Percentiles rank a stretch among this genome's conserved stretches.
These are phyloP conservation scores for Candida tibetensis DNA, from an alignment of 805 yeast genomes.

Conservation along the genomic window DNA sequence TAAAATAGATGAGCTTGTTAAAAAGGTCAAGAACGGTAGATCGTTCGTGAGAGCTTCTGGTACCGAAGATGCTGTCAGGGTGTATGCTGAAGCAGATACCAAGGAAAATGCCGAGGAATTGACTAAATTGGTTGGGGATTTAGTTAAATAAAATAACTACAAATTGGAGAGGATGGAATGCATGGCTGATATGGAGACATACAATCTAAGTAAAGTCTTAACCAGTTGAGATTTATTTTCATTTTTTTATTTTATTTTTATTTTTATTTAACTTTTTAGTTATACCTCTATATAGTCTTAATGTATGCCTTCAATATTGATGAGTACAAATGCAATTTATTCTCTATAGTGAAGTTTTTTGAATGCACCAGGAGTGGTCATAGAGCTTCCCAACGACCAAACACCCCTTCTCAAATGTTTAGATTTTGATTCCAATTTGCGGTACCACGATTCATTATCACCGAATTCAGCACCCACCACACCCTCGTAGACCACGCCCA, in stretches of 20 bases:
- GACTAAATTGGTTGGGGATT: slow-evolving; percentile 25
- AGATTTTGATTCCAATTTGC: slow-evolving; percentile 59
- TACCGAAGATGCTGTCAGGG: slow-evolving; percentile 95
- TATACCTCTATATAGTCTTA: no score
- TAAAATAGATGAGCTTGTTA: slow-evolving; percentile 64
- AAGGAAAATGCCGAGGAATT: slow-evolving; percentile 29
- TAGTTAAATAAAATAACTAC: slow-evolving; percentile 16
- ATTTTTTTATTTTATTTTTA: no score
- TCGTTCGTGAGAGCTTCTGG: slow-evolving; percentile 97
- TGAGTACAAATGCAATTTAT: no score
- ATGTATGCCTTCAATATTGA: no score
- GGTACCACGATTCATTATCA: slow-evolving; percentile 61
- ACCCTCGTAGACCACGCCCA: slow-evolving; percentile 87
- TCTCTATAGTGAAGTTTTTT: slow-evolving; percentile 37
- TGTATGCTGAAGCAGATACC: slow-evolving; percentile 82
- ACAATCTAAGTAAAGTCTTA: no score
- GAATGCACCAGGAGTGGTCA: slow-evolving; percentile 76
- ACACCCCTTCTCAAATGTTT: slow-evolving; percentile 58
- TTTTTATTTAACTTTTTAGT: no score
- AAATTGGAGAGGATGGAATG: no score
- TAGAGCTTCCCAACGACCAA: slow-evolving; percentile 56
- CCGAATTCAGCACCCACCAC: slow-evolving; percentile 83
- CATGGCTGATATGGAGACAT: no score
- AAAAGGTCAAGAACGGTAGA: slow-evolving; percentile 59
- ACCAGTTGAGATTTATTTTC: no score